Evolutionary conservation across 176 grass and related monocot species (phyloP).

Genomic region (Paspalum notatum): DNA sequence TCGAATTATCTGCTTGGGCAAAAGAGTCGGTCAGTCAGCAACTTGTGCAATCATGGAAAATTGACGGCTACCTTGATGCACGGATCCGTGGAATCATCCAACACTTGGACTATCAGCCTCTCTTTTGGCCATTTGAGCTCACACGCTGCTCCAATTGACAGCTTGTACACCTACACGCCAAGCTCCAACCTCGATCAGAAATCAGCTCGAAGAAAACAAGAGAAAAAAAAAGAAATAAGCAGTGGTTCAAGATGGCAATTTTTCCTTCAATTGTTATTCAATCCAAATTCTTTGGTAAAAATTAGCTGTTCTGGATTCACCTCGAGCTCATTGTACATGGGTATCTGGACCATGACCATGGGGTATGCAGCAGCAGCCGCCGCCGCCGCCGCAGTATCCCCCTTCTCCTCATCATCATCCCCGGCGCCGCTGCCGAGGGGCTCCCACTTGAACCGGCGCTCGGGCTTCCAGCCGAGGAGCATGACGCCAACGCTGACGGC

Average conservation of each 20-base stretch:
- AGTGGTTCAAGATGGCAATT: not conserved
- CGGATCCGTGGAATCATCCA: conserved; percentile 84
- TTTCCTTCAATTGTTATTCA: not conserved
- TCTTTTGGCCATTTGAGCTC: conserved; percentile 72
- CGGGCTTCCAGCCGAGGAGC: conserved; percentile 64
- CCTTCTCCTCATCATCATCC: conserved; percentile 50
- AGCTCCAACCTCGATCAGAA: not conserved
- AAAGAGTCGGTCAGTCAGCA: not conserved
- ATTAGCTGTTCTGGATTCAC: conserved; percentile 10
- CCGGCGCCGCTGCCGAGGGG: conserved; percentile 40
- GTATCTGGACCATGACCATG: conserved; percentile 81
- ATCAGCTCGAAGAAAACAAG: not conserved
- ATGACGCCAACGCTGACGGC: conserved; percentile 71
- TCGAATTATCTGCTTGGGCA: not conserved
- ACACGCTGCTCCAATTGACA: conserved; percentile 76
- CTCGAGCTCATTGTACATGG: conserved; percentile 96
- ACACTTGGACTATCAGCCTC: conserved; percentile 77
- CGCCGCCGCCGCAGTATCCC: not conserved
- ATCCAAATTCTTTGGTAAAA: not conserved
- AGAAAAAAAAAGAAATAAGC: not conserved
- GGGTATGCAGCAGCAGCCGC: conserved; percentile 37
- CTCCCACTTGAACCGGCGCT: conserved; percentile 75
- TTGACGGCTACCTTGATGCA: conserved; percentile 62
- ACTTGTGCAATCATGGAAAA: not conserved
- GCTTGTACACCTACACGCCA: conserved; percentile 68